These are phyloP conservation scores for Bryoerythrophyllum caledonicum DNA, from an alignment of 225 moss, liverwort and hornwort genomes.

Conservation along the genomic window DNA sequence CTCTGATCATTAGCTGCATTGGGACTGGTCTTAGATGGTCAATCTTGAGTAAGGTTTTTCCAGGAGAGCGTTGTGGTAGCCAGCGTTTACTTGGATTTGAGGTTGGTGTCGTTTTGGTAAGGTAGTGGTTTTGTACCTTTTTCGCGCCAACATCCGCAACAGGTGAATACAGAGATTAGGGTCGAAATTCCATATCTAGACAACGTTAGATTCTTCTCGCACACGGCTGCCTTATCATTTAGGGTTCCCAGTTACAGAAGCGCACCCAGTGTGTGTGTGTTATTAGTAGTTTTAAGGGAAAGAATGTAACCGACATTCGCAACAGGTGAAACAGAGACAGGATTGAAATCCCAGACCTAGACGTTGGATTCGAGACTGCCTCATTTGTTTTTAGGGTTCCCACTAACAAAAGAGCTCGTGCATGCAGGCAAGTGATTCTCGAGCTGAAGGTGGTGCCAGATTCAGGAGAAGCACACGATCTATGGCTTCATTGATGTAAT, in stretches of 20 bases:
- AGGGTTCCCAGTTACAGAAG: no score
- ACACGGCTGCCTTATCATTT: not conserved
- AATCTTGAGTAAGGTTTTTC: not conserved
- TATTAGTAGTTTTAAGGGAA: not conserved
- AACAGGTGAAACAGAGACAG: not conserved
- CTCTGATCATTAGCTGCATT: not conserved
- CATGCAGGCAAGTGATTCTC: conserved; percentile 23
- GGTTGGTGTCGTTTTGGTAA: not conserved
- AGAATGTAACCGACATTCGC: not conserved
- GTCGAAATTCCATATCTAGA: not conserved
- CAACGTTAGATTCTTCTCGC: not conserved
- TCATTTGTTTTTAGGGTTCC: not conserved
- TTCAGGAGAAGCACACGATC: conserved; percentile 23
- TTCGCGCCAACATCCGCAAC: not conserved
- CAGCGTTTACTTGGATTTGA: not conserved
- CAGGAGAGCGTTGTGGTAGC: not conserved
- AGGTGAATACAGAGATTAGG: not conserved
- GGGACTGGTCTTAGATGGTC: not conserved
- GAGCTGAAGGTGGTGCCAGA: conserved; percentile 16
- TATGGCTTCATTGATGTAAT: conserved; percentile 29
- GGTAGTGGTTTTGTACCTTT: not conserved
- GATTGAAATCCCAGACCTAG: not conserved
- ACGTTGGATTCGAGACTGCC: not conserved
- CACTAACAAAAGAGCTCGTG: conserved; percentile 2
- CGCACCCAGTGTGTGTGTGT: not conserved